Base-by-base conservation (phyloP, 2,329 filamentous ascomycete species). In the Exophiala lecanii-corni region DNA sequence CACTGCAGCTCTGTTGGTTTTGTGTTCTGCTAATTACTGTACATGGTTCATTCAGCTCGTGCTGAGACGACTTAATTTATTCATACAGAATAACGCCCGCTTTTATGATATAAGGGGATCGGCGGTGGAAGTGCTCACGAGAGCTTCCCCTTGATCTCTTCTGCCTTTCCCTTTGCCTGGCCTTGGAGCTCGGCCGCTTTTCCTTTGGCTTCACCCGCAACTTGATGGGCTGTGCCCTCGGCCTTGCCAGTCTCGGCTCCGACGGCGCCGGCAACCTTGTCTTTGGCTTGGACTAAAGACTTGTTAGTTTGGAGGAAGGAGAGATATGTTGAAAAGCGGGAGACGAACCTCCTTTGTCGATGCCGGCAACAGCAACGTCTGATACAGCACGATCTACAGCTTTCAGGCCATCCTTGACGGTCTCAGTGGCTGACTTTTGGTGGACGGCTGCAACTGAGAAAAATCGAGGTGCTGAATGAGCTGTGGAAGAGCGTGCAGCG, bases 301-400 rank as follows among this genome's bases (percentile, higher is more conserved):
- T 17, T 15, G 26, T 45, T 20, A 46, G 50, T 32, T 25, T 39
- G 18, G n/a, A 5, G 12, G 10, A 12, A 18, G 15, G n/a, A n/a
- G n/a, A n/a, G n/a, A n/a, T n/a, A n/a, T 12, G 12, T 34, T 10
- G 13, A n/a, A n/a, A 10, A 13, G 16, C n/a, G n/a, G n/a, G n/a
- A 10, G 2, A 71, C 78, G 46, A 74, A 81, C 78, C 71, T 47
- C 76, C 75, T 55, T 71, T 78, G 63, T 83, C 74, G 49, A 82
- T 79, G 34, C 78, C 79, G 63, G 76, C 76, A 16, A 82, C 74
- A 9, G 73, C 72, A 18, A 64, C 72, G 59, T 77, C 68, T 1
- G 75, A 72, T 25, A 79, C 69, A 16, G 67, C 68, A 48, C 72
- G 66, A 60, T 82, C 77, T 15, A 75, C 75, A 41, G 67, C 69